Evolutionary conservation across 495 filamentous ascomycete species (phyloP).

Genomic region (Ramalina intermedia): DNA sequence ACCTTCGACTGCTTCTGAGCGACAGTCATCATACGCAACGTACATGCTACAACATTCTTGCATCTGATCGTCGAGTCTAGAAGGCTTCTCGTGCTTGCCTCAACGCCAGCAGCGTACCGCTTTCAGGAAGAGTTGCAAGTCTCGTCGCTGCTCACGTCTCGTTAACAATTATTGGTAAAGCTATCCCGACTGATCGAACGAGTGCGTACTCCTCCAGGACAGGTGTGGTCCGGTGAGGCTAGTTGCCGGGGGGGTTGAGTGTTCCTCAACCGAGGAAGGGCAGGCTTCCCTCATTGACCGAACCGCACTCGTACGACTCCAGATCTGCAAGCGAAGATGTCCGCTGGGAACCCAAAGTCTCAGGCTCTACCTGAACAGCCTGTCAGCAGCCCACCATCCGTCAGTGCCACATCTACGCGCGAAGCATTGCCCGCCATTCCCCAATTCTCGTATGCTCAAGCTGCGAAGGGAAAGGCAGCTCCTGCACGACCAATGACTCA

Average conservation of each 20-base stretch:
- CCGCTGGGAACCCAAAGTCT: background rate
- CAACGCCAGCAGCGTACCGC: too few species aligned
- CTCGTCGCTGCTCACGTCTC: too few species aligned
- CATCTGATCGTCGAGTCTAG: too few species aligned
- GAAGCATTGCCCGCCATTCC: conserved; percentile 11
- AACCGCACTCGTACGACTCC: too few species aligned
- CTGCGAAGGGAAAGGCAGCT: conserved; percentile 60
- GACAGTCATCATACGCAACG: too few species aligned
- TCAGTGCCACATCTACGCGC: conserved; percentile 7
- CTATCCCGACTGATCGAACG: too few species aligned
- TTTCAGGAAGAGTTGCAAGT: too few species aligned
- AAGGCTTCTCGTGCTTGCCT: too few species aligned
- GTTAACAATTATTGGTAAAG: background rate
- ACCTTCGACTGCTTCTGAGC: too few species aligned
- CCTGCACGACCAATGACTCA: conserved; percentile 18
- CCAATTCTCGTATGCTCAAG: conserved; percentile 87
- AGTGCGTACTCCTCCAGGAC: background rate
- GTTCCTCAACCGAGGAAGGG: background rate
- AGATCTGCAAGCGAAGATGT: too few species aligned
- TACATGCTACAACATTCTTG: too few species aligned
- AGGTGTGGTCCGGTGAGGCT: background rate
- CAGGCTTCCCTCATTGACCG: too few species aligned
- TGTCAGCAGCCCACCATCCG: background rate
- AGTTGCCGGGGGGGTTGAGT: background rate
- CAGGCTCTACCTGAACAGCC: background rate